Conservation (phyloP, 768 basidiomycete genomes). For the Tylopilus plumbeoviolaceoides region DNA sequence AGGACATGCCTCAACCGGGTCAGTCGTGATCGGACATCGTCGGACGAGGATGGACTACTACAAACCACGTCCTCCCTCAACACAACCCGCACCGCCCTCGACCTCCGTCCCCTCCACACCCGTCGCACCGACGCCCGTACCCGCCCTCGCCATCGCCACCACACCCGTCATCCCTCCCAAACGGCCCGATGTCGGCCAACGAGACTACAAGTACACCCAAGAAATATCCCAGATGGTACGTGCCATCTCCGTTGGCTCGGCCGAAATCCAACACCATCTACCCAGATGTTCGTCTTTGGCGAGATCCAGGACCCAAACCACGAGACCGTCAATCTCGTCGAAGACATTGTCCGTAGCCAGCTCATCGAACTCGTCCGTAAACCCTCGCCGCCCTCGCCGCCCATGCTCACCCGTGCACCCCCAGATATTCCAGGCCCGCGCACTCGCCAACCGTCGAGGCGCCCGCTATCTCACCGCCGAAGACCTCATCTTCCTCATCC, state of each 20-base stretch:
- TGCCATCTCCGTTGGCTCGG: not conserved
- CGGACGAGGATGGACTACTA: slow-evolving; percentile 23
- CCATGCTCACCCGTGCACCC: slow-evolving; percentile 3
- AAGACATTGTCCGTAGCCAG: slow-evolving; percentile 89
- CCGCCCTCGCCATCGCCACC: slow-evolving; percentile 3
- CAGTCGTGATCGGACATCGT: too few species aligned
- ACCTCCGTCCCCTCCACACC: slow-evolving; percentile 22
- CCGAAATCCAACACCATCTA: not conserved
- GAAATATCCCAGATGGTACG: slow-evolving; percentile 93
- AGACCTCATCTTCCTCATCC: slow-evolving; percentile 94
- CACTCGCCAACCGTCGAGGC: slow-evolving; percentile 74
- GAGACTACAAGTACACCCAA: slow-evolving; percentile 84
- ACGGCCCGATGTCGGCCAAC: slow-evolving; percentile 25
- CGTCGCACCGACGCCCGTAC: slow-evolving; percentile 9
- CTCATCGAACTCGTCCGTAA: slow-evolving; percentile 76
- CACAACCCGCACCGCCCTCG: slow-evolving; percentile 13
- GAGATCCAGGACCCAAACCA: slow-evolving; percentile 87
- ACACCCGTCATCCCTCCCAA: slow-evolving; percentile 9
- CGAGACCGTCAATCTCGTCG: slow-evolving; percentile 90
- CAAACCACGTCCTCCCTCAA: slow-evolving; percentile 19
- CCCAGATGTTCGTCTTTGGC: slow-evolving; percentile 94
- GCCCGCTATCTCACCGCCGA: slow-evolving; percentile 87
- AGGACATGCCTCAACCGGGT: not conserved
- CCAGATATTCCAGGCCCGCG: slow-evolving; percentile 87
- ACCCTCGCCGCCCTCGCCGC: not conserved